Conservation (phyloP, 208 protist genomes). For the Phytomonas francai region DNA sequence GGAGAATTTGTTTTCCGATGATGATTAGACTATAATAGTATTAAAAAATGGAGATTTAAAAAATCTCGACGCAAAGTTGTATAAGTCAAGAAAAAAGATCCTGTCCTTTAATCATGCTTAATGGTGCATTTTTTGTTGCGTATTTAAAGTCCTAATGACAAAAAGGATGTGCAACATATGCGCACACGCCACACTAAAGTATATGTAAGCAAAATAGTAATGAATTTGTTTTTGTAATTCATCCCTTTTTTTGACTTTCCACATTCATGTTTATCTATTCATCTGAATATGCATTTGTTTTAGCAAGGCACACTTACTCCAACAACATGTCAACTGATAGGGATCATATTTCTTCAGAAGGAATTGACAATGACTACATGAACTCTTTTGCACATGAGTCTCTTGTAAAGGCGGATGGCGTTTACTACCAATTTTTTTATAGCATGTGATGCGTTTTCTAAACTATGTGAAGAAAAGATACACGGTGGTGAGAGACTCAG, state of each 20-base stretch:
- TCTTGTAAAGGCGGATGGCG: not conserved
- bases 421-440: not conserved
- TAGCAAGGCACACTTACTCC: not conserved
- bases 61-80: not conserved
- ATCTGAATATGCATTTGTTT: not conserved
- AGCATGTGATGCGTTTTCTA: not conserved
- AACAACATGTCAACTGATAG: not conserved
- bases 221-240: not conserved
- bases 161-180: not conserved
- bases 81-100: not conserved
- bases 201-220: not conserved
- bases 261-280: not conserved
- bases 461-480: not conserved
- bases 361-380: not conserved
- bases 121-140: not conserved
- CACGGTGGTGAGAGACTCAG: not conserved
- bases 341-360: not conserved
- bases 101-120: not conserved
- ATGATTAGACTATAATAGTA: slow-evolving; percentile 2
- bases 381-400: not conserved
- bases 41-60: slow-evolving; percentile 3
- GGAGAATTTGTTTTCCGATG: slow-evolving; percentile 49
- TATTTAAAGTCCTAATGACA: not conserved
- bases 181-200: not conserved
- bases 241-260: not conserved